Conservation (phyloP, 495 filamentous ascomycete genomes). For the Echria macrotheca region DNA sequence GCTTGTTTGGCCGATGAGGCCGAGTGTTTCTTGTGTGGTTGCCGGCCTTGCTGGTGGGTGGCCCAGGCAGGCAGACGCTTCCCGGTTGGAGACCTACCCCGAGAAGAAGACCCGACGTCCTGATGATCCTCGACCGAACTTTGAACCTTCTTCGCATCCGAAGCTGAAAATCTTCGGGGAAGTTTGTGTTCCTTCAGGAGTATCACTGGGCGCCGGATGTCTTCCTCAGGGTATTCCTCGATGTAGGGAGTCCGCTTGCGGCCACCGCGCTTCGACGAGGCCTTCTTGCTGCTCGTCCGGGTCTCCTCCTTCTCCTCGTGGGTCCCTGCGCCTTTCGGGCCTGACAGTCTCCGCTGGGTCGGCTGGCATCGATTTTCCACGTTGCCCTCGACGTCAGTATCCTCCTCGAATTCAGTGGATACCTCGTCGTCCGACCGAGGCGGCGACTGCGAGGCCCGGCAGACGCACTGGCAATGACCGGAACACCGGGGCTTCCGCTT, state of each 20-base stretch:
- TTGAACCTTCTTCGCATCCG: slow-evolving; percentile 14
- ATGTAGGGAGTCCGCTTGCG: slow-evolving; percentile 22
- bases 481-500: slow-evolving; percentile 7
- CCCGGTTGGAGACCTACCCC: slow-evolving; percentile 18
- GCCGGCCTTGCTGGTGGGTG: neutral
- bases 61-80: slow-evolving; percentile 12
- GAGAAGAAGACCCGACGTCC: slow-evolving; percentile 4
- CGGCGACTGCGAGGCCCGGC: slow-evolving; percentile 2
- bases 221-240: slow-evolving; percentile 26
- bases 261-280: neutral
- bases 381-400: slow-evolving; percentile 15
- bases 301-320: slow-evolving; percentile 4
- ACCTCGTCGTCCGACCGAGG: slow-evolving; percentile 9
- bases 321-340: neutral
- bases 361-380: neutral
- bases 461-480: neutral
- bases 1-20: too few species aligned
- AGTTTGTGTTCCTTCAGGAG: slow-evolving; percentile 26
- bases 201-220: slow-evolving; percentile 15
- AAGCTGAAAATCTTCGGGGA: slow-evolving; percentile 16
- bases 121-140: slow-evolving; percentile 11
- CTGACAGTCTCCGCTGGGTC: slow-evolving; percentile 4
- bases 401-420: slow-evolving; percentile 13
- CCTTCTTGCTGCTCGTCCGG: slow-evolving; percentile 3
- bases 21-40: slow-evolving; percentile 8